phyloP scores from a whole-genome alignment of 768 basidiomycete genomes.

The Podaxis sp. region DNA sequence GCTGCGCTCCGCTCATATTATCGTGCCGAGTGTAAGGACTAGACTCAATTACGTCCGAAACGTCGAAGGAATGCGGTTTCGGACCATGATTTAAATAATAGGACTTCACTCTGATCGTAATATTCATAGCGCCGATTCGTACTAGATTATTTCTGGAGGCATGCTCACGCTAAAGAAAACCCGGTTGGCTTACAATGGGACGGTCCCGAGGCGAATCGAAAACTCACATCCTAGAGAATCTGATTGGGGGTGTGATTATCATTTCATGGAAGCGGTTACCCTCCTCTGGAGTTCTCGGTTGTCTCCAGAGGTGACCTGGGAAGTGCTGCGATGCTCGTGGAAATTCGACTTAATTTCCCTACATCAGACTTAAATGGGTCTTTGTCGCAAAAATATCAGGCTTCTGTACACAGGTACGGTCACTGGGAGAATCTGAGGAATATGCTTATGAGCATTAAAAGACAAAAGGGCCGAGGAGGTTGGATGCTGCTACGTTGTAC shows the following conservation, averaged over 20 bases:
- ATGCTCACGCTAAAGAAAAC: neutral
- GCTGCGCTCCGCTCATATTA: neutral
- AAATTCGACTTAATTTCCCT: neutral
- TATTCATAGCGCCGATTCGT: neutral
- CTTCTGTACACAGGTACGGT: neutral
- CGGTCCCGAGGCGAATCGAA: neutral
- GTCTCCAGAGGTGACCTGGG: neutral
- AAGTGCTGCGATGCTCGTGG: neutral
- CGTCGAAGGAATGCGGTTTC: neutral
- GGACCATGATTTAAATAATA: neutral
- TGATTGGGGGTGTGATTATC: neutral
- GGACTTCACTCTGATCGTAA: neutral
- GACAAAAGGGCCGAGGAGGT: too few relatives aligned
- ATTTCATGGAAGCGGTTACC: neutral
- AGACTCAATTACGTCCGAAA: neutral
- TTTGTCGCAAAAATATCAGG: neutral
- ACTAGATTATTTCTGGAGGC: neutral
- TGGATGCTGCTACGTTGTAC: too few relatives aligned
- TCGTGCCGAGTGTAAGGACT: neutral
- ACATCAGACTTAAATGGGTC: neutral
- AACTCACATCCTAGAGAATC: neutral
- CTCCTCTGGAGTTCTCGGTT: neutral
- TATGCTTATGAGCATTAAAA: too few relatives aligned
- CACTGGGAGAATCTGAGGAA: too few relatives aligned
- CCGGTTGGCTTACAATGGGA: neutral